Evolutionary conservation across 495 filamentous ascomycete genomes (phyloP).

Genomic region (Melanomma pulvis-pyrius): DNA sequence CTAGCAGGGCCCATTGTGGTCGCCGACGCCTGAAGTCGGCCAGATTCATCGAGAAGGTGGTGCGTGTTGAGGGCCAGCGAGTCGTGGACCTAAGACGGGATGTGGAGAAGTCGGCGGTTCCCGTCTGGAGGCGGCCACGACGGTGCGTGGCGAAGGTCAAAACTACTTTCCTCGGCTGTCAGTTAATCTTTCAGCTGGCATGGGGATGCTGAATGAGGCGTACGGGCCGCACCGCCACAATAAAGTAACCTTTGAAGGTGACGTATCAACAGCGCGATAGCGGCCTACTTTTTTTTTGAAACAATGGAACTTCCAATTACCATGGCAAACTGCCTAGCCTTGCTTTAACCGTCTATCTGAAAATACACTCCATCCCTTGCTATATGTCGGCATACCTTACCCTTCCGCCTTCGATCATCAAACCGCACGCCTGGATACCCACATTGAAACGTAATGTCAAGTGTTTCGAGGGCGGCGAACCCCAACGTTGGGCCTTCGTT

Average conservation of each 20-base stretch:
- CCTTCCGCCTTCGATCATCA: too few species aligned
- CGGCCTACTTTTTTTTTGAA: neutral
- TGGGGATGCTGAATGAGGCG: neutral
- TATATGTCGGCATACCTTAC: neutral
- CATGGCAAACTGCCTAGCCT: neutral
- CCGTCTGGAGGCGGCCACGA: neutral
- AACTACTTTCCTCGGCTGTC: neutral
- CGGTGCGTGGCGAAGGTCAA: neutral
- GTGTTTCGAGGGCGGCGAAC: constrained; percentile 1
- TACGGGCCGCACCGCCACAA: neutral
- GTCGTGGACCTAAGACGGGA: neutral
- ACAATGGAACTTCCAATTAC: neutral
- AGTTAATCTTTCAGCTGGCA: neutral
- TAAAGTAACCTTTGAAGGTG: neutral
- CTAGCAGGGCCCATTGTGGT: neutral
- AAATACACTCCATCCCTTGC: neutral
- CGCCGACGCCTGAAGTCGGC: neutral
- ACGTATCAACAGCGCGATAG: neutral
- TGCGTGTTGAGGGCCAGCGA: neutral
- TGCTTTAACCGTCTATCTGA: neutral
- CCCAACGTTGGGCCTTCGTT: neutral
- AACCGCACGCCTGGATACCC: neutral
- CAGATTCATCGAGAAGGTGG: neutral
- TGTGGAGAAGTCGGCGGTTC: neutral
- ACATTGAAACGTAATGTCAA: neutral